Evolutionary conservation across 257 asterid genomes (phyloP).

Genomic region (Plantago major): DNA sequence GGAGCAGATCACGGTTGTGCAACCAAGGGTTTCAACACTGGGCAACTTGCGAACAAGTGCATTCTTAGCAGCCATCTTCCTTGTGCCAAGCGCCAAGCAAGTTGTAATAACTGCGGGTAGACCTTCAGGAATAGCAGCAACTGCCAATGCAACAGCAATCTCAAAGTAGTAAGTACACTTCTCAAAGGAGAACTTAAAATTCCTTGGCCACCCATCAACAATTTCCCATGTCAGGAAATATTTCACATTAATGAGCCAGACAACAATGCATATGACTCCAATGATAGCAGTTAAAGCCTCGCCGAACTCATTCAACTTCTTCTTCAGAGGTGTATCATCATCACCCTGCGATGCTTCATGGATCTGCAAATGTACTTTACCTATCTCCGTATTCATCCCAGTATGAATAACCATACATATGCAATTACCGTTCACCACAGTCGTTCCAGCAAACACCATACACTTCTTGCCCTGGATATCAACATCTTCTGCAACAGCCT

Average conservation of each 20-base stretch:
- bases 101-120: conserved; percentile 97
- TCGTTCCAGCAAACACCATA: conserved; percentile 97
- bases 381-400: conserved; percentile 95
- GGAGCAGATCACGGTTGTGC: conserved; percentile 98
- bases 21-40: conserved; percentile 98
- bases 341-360: conserved; percentile 88
- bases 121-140: conserved; percentile 99
- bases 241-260: conserved; percentile 93
- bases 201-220: conserved; percentile 93
- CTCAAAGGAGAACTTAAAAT: conserved; percentile 94
- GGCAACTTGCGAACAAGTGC: conserved; percentile 99
- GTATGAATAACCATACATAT: conserved; percentile 78
- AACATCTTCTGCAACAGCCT: conserved; percentile 75
- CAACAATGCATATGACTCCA: conserved; percentile 77
- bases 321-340: conserved; percentile 96
- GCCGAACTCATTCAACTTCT: conserved; percentile 97
- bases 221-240: conserved; percentile 92
- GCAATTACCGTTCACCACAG: conserved; percentile 93
- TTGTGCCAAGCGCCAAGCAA: conserved; percentile 97
- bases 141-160: conserved; percentile 98
- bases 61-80: conserved; percentile 99
- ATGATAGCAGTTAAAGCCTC: conserved; percentile 82
- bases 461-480: conserved; percentile 98
- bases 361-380: conserved; percentile 89
- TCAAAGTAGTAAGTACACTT: conserved; percentile 98